Percentiles rank a stretch among this genome's conserved stretches.
Conservation (phyloP, 1,284 basidiomycete genomes). For the Boletus sp. region DNA sequence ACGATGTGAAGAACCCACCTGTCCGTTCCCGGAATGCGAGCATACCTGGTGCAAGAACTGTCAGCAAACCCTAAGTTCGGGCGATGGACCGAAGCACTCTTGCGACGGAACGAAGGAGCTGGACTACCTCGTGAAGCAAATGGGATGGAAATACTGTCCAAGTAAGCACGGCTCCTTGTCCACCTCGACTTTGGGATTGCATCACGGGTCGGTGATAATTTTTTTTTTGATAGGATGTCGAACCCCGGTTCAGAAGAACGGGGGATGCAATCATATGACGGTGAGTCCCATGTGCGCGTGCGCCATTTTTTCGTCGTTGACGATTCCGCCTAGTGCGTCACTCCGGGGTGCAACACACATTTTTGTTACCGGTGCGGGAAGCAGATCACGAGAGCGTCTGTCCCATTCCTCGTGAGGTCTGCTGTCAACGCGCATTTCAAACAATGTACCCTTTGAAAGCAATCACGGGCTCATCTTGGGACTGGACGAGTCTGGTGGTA, state of each 20-base stretch:
- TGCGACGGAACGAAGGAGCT: constrained; percentile 56
- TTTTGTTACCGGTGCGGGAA: constrained; percentile 60
- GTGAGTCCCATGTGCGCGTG: constrained; percentile 34
- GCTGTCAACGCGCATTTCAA: constrained; percentile 46
- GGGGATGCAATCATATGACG: constrained; percentile 66
- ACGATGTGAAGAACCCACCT: constrained; percentile 36
- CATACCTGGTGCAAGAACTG: constrained; percentile 55
- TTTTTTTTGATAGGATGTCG: constrained; percentile 44
- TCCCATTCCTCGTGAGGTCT: constrained; percentile 38
- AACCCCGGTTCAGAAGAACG: constrained; percentile 53
- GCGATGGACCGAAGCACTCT: constrained; percentile 42
- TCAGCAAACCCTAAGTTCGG: constrained; percentile 37
- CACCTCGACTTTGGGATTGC: not conserved
- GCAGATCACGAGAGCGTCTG: constrained; percentile 45
- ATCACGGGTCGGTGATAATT: too few species aligned
- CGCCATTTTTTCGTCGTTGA: not conserved
- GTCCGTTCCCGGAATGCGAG: constrained; percentile 44
- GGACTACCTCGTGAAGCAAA: constrained; percentile 43
- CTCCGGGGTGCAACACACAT: constrained; percentile 59
- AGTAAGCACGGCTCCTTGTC: constrained; percentile 33
- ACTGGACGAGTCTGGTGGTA: not conserved
- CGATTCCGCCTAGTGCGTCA: constrained; percentile 37
- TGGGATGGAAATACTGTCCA: constrained; percentile 59
- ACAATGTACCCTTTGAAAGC: constrained; percentile 22
- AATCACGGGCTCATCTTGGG: not conserved